Percentiles rank a stretch among this genome's conserved stretches.
phyloP scores from a whole-genome alignment of 108 stramenopile genomes.

The Conticribra weissflogii region DNA sequence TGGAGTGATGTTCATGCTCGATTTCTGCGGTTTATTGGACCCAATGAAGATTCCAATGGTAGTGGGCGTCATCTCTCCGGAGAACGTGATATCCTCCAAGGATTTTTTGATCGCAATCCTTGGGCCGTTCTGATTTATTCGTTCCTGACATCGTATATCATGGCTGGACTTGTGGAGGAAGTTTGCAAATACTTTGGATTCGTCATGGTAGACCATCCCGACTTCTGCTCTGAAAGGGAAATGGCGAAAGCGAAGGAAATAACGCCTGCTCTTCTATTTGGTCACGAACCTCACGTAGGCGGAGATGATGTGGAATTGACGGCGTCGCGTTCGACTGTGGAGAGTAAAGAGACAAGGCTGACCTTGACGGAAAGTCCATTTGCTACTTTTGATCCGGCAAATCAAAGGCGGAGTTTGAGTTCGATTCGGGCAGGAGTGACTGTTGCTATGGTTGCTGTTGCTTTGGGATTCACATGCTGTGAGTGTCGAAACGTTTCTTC shows the following conservation, averaged over 20 bases:
- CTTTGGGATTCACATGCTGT: slow-evolving; percentile 83
- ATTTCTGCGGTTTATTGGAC: slow-evolving; percentile 23
- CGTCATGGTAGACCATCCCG: slow-evolving; percentile 83
- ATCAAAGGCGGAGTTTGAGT: slow-evolving; percentile 30
- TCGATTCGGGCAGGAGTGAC: slow-evolving; percentile 65
- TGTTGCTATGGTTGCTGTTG: slow-evolving; percentile 82
- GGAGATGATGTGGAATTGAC: slow-evolving; percentile 28
- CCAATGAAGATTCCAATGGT: neutral
- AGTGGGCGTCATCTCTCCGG: slow-evolving; percentile 24
- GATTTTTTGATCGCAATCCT: slow-evolving; percentile 58
- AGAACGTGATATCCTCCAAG: slow-evolving; percentile 29
- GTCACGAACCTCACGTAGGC: slow-evolving; percentile 20
- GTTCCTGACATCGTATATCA: slow-evolving; percentile 57
- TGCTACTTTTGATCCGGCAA: slow-evolving; percentile 24
- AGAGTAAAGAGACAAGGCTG: slow-evolving; percentile 14
- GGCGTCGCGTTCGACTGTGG: slow-evolving; percentile 8
- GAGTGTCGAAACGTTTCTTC: neutral
- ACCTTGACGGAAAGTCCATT: neutral
- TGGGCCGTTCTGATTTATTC: slow-evolving; percentile 63
- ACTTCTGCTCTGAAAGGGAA: slow-evolving; percentile 66
- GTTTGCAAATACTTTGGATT: slow-evolving; percentile 79
- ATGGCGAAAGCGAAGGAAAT: slow-evolving; percentile 53
- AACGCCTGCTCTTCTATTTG: slow-evolving; percentile 14
- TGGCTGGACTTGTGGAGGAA: slow-evolving; percentile 82
- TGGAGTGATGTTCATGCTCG: slow-evolving; percentile 1